Base-by-base conservation (phyloP, 1,139 yeast species). In the Magnusiomyces suaveolens region DNA sequence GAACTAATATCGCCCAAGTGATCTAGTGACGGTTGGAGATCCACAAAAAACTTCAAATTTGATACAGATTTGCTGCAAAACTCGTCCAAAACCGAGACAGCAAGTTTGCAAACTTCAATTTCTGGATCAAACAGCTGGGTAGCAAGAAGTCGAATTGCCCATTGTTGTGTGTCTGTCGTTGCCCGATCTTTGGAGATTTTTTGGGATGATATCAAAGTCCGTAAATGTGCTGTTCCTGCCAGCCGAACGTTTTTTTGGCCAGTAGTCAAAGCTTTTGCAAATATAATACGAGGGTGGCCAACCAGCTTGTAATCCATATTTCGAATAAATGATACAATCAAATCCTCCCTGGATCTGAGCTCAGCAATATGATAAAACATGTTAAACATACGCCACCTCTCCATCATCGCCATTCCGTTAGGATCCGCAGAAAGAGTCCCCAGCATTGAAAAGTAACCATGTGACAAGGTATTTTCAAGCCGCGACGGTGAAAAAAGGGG, bases 301-400 rank as follows among this genome's bases (percentile, higher is more conserved):
- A 83, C 81, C n/a, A 75, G 66, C 1, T 74, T 71, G 60, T 82
- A 82, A 60, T 84, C 84, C 66, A 89, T 70, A 52, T 80, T 79
- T 47, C 78, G 77, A 58, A 90, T 73, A 33, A 86, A 75, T 2
- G 78, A 66, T 39, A 78, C 69, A 23, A 86, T 71, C 53, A 89
- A 73, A 60, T 80, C 84, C 54, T 81, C 86, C 46, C 88, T 70
- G 52, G 75, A 76, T 20, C 74, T 69, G 21, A 79, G 73, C 32
- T 77, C 77, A 39, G 87, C 76, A 56, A 90, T 79, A 63, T 87
- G 88, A 61, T 84, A 83, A 55, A 89, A 74, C 69, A 87, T 81
- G 57, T 84, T 88, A 69, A 87, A 87, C 61, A 90, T 78, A 62
- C 89, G 85, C 94, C 96, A 87, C 60, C 86, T 82, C 53, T 82